Base-by-base conservation (phyloP, 2,329 filamentous ascomycete species). In the Hymenoscyphus linearis region DNA sequence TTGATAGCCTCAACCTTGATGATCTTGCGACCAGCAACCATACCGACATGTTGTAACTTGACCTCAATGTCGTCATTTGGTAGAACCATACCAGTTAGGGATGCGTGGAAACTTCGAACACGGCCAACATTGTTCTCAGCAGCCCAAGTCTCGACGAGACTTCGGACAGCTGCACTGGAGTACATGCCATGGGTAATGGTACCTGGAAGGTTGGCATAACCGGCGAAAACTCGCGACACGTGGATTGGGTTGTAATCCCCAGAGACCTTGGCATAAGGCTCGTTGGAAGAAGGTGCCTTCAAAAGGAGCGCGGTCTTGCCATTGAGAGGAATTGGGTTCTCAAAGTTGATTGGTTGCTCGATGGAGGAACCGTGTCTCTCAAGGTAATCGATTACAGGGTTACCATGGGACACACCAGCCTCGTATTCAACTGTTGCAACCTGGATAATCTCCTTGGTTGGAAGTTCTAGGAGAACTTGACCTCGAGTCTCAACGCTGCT, bases 101-200 rank as follows among this genome's bases (percentile, higher is more conserved):
- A 93, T 65, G 93, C 95, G 72, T 97, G 92, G 85, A 97, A 99
- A 78, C 93, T 97, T 72, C 95, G 88, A 58, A 99, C 93, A 70
- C 95, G 93, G 52, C 95, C 93, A 70, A 98, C 88, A 74, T 99
- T 95, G 82, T 99, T 99, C 80, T 99, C 96, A 0, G 93, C 95
- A 58, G 96, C 95, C 95, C 95, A 99, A 0, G 92, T 99, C 82
- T 99, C 95, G 6, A 99, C 93, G 58, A 99, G 81, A 74, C 92
- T 96, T 71, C 96, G 89, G 31, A 99, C 95, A 40, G 95, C 91
- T 67, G 95, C 95, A 76, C 93, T 98, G 1, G 93, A 96, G 82
- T 98, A 99, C 95, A 99, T 99, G 74, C 95, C 95, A 74, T 99
- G 95, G 1, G 95, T 99, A 72, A 99, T 99, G 52, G 95, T 99